Evolutionary conservation across 176 grass and related monocot species (phyloP), one percentile per base, ranked within the genome.

Genomic region (Alloteropsis semialata): DNA sequence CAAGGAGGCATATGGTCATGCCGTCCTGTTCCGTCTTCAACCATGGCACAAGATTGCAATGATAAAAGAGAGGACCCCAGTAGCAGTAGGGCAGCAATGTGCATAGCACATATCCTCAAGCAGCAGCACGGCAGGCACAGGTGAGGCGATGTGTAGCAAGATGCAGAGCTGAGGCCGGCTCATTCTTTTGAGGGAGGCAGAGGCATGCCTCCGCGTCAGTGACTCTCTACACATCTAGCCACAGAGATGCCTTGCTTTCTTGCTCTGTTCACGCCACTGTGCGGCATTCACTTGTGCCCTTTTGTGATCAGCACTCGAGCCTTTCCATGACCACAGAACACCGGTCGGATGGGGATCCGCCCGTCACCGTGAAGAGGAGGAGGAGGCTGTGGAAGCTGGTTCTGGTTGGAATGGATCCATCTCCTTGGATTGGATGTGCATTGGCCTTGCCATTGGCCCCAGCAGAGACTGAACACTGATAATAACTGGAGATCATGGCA

Each of bases 171-270:
- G 81, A 74, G 21, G 41, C 69, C 80, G 25, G 28, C 43, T 53
- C 74, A 90, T 87, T 79, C 84, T 90, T 87, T 90, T 79, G 84
- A 87, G 69, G 42, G 8, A 13, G 44, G 41, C 42, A 71, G 74
- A n/a, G 39, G 83, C 82, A 70, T 76, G 82, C 82, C 60, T 75
- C 77, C 76, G 50, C 82, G 18, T 72, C 76, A 59, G 69, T 81
- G 59, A 32, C 25, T 44, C 38, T 43, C 15, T 41, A 34, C 32
- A 75, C 62, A 67, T 63, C 60, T 36, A 54, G 50, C 54, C 36
- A 77, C 22, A 66, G 57, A 72, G 79, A 25, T 58, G 71, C 32
- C 33, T 57, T 14, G 17, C 32, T 85, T 68, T 65, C 78, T 29
- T 53, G 88, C 78, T 39, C 78, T 82, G 78, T 57, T 68, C 77